Evolutionary conservation across 495 filamentous ascomycete species (phyloP), one percentile per base, ranked within the genome.

Genomic region (Hypoxylon perforatum): DNA sequence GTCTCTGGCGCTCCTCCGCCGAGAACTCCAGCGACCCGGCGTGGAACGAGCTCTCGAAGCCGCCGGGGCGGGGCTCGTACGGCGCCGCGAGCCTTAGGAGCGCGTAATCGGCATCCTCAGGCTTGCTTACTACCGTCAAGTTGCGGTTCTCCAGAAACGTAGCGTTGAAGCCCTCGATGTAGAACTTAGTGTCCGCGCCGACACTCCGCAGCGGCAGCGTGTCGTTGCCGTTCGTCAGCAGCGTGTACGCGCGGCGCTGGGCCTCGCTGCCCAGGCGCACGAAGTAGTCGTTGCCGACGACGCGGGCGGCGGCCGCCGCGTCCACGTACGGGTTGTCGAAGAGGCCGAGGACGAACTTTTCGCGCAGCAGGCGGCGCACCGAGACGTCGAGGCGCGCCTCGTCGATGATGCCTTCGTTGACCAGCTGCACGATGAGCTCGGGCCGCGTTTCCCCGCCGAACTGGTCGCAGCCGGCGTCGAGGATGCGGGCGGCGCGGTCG

Each of bases 311-410:
- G 1, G 64, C 70, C 0, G 73, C 75, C 2, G 60, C 57, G 55
- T 79, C 76, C 12, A 81, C 71, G 67, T 83, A 86, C 1, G 86
- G 86, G 47, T 86, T 80, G 56, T 88, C 87, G 68, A 88, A 88
- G 54, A 88, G 75, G 3, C 87, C 86, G 70, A 85, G 78, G 28
- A 80, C 71, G 61, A 88, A 89, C 73, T 89, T 88, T 25, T 80
- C 80, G 4, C 81, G 75, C 11, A 89, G 80, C 6, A 87, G 63
- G 44, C 84, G 75, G 8, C 81, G 77, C 6, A 89, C 86, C 11
- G 87, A 85, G 5, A 77, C 80, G 68, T 88, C 72, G 45, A 89
- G 80, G 47, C 78, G 71, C 6, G 72, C 67, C 25, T 82, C 76
- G 50, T 82, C 78, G 3, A 88, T 71, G 33, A 80, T 80, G 0